Evolutionary conservation across 2,329 filamentous ascomycete genomes (phyloP), one percentile per base, ranked within the genome.

Genomic region (Zymoseptoria tritici): DNA sequence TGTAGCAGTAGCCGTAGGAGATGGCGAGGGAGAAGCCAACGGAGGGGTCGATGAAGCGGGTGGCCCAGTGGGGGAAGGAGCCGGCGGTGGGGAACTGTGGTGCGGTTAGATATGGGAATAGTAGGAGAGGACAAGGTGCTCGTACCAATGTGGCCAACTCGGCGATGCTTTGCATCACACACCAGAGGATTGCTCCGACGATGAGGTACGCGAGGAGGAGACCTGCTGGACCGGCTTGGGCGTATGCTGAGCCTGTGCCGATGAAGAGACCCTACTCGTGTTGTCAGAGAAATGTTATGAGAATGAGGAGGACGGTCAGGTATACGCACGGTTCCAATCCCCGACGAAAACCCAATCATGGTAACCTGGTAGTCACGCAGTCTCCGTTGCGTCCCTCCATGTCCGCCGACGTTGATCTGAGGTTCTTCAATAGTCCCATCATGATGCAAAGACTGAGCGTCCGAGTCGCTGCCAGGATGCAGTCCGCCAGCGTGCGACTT

Each of bases 211-310:
- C 77, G 54, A 79, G 70, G 21, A 80, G 71, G 19, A 78, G 73
- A 57, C 78, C 77, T 9, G 72, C 72, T 24, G 80, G 80, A 24
- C 80, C 80, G 64, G 76, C 78, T 4, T 71, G 77, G 11, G 76
- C 74, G 51, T 81, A 72, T 1, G 78, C 76, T 49, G 71, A 68
- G 36, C 80, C 80, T 51, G 76, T 77, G 31, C 78, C 77, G 49
- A 82, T 77, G 68, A 82, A 83, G 4, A 82, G 72, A 65, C 80
- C 31, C 31, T 36, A 13, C 9, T 36, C 31, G 31, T 36, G 31
- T 36, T 13, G 31, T 36, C 13, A 36, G 31, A 13, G 31, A 31
- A 2, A 11, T n/a, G n/a, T n/a, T n/a, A n/a, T n/a, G n/a, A n/a
- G n/a, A n/a, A n/a, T n/a, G n/a, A n/a, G n/a, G n/a, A n/a, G 29